A percentile compares a stretch with the other conserved stretches of the same genome.
These are phyloP conservation scores for Patellifolia procumbens DNA, from an alignment of 179 eudicot species.

Conservation along the genomic window DNA sequence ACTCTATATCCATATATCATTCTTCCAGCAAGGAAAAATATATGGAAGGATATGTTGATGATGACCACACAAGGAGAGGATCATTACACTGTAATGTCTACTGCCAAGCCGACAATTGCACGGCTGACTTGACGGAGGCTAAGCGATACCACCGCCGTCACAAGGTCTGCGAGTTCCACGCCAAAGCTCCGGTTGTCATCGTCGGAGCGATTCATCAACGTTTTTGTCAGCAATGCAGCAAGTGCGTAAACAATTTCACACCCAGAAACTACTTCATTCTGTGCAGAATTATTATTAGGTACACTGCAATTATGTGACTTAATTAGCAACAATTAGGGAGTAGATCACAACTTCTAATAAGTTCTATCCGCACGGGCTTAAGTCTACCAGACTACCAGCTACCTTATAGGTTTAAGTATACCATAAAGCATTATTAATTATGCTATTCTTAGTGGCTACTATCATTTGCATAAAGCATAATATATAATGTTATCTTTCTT, in stretches of 20 bases:
- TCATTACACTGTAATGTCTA: constrained; percentile 27
- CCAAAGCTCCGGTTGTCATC: constrained; percentile 51
- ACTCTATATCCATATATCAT: neutral
- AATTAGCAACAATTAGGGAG: constrained; percentile 2
- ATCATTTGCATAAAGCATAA: neutral
- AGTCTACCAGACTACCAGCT: too few species aligned
- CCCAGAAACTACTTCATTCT: neutral
- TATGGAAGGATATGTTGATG: constrained; percentile 35
- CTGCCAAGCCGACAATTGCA: constrained; percentile 51
- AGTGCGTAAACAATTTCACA: constrained; percentile 28
- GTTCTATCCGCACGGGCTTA: neutral
- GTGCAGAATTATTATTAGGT: neutral
- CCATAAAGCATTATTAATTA: too few species aligned
- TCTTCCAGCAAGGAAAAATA: neutral
- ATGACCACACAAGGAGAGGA: constrained; percentile 20
- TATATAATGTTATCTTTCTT: too few species aligned
- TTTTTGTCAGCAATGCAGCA: constrained; percentile 59
- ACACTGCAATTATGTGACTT: neutral
- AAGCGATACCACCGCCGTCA: constrained; percentile 52
- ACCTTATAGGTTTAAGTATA: too few species aligned
- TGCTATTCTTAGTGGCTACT: neutral
- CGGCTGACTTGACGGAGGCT: constrained; percentile 51
- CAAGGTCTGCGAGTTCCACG: constrained; percentile 56
- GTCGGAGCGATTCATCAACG: constrained; percentile 39
- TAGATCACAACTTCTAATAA: neutral